Conservation (phyloP, 2,329 filamentous ascomycete genomes). For the Fusarium xylarioides region DNA sequence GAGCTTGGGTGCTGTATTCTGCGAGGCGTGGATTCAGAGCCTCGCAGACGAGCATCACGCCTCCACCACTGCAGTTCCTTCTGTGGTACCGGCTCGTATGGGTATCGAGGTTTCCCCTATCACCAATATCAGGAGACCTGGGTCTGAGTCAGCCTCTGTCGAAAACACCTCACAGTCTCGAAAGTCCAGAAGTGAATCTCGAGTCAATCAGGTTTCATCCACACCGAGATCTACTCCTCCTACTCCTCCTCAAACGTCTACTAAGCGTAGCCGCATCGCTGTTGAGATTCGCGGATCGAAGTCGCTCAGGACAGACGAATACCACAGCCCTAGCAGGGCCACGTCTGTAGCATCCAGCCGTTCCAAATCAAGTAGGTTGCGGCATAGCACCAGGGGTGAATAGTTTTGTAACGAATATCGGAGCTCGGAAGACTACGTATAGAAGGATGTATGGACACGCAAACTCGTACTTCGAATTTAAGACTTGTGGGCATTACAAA, state of each 20-base stretch:
- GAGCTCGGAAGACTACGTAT: neutral
- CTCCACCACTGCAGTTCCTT: neutral
- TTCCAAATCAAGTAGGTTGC: constrained; percentile 23
- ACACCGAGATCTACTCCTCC: neutral
- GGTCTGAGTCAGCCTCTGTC: constrained; percentile 5
- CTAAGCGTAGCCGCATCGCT: constrained; percentile 9
- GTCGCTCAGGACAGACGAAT: neutral
- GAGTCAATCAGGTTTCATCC: neutral
- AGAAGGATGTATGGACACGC: neutral
- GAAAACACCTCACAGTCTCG: neutral
- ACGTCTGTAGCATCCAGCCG: neutral
- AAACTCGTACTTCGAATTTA: neutral
- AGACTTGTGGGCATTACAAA: neutral
- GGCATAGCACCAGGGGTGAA: constrained; percentile 4
- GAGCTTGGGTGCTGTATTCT: constrained; percentile 69
- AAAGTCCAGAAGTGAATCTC: constrained; percentile 10
- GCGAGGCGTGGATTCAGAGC: constrained; percentile 59
- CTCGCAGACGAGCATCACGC: constrained; percentile 26
- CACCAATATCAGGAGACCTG: constrained; percentile 2
- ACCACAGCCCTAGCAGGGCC: neutral
- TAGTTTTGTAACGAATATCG: neutral
- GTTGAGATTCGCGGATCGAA: constrained; percentile 27
- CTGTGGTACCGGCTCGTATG: neutral
- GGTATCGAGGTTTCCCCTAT: constrained; percentile 20
- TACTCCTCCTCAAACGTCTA: neutral